Evolutionary conservation across 1,139 yeast species (phyloP).

Genomic region (Scheffersomyces parashehatae): DNA sequence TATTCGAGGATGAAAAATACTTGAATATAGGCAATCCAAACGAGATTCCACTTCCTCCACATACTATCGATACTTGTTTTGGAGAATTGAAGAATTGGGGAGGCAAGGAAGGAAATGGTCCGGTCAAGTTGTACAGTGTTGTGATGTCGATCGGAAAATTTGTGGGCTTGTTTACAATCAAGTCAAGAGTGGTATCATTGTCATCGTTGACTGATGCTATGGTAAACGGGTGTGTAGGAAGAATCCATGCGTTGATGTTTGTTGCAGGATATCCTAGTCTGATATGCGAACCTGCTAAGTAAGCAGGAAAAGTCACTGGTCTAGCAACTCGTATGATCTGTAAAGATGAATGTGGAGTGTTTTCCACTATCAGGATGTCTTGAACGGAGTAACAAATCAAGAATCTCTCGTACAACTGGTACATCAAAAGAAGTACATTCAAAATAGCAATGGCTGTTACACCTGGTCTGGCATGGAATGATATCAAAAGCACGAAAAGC

Average conservation of each 20-base stretch:
- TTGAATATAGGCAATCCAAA: conserved; percentile 63
- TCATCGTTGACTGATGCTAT: conserved; percentile 14
- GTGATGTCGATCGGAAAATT: conserved; percentile 12
- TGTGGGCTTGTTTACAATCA: conserved; percentile 23
- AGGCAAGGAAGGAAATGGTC: conserved; percentile 32
- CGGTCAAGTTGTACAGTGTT: conserved; percentile 21
- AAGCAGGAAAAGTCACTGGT: conserved; percentile 27
- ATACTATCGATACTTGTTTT: conserved; percentile 56
- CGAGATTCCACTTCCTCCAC: conserved; percentile 89
- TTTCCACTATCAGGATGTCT: conserved; percentile 8
- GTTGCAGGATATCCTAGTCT: conserved; percentile 23
- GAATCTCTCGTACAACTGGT: conserved; percentile 27
- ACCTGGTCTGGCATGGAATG: conserved; percentile 47
- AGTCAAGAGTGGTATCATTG: conserved; percentile 19
- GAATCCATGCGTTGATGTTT: conserved; percentile 22
- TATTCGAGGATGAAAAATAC: conserved; percentile 28
- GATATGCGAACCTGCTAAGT: conserved; percentile 40
- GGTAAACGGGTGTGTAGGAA: conserved; percentile 46
- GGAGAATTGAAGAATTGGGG: conserved; percentile 39
- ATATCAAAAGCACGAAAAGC: conserved; percentile 30
- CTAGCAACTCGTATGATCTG: conserved; percentile 25
- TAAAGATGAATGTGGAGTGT: conserved; percentile 20
- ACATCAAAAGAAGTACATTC: conserved; percentile 19
- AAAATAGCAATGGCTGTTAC: conserved; percentile 30
- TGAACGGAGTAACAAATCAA: conserved; percentile 6